Evolutionary conservation across 768 basidiomycete genomes (phyloP), one percentile per base, ranked within the genome.

Genomic region (Tubosaeta brunneosetosa): DNA sequence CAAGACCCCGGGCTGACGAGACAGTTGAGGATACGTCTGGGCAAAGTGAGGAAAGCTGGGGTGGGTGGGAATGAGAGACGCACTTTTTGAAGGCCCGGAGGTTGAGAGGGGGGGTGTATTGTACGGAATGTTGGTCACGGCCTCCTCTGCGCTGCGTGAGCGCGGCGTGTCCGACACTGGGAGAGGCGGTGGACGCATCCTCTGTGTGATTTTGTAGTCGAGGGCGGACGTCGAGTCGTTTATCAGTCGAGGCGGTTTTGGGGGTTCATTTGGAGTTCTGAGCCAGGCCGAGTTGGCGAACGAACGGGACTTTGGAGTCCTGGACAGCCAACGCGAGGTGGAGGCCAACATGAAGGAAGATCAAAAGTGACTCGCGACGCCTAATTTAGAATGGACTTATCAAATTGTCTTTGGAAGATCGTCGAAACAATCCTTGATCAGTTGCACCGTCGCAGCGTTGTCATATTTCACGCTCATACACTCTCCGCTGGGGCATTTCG

Each of bases 1-100:
- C 12, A 99, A 81, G n/a, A 99, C 97, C 64, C 97, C 97, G 3
- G 97, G 97, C 73, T 99, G 4, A 98, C 97, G 55, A 99, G 84
- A 70, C 94, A 97, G 74, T 99, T 98, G 56, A 98, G 80, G 52
- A 94, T 82, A 66, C 98, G 95, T 69, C 94, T 97, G 62, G 50
- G 57, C 22, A 3, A 22, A 2, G 22, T 22, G 49, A 48, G 50
- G 44, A 48, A 56, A 1, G 50, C 26, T 31, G 14, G 40, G 41
- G 32, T 59, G 31, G 22, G 22, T 7, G 42, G n/a, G 27, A 47
- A 31, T 22, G 44, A 27, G 31, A 11, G 26, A 46, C 81, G 57
- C 61, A 92, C 92, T 88, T 91, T 79, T 94, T 94, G 73, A 85
- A 97, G 2, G 93, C 93, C 64, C 94, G 90, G 44, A 89, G 68